phyloP scores from a whole-genome alignment of 2,329 filamentous ascomycete species.

The Chalara sp. region DNA sequence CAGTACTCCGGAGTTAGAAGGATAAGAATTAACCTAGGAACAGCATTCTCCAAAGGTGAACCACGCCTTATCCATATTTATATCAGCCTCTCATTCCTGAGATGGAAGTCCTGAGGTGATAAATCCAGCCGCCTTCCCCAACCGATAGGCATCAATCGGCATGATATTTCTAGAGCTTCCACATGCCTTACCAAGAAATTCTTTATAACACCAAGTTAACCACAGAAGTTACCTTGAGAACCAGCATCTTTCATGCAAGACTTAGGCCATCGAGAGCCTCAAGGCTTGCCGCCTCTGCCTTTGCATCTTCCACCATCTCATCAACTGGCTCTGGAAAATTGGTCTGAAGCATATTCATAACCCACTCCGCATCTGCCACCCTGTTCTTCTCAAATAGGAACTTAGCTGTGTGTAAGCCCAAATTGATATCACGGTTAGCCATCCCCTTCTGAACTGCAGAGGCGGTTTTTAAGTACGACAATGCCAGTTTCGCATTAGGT shows the following conservation, averaged over 20 bases:
- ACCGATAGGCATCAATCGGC: too few relatives aligned
- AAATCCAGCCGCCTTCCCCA: too few relatives aligned
- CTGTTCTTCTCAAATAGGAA: conserved; percentile 17
- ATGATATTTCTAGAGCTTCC: too few relatives aligned
- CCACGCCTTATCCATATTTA: too few relatives aligned
- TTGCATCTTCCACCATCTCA: conserved; percentile 10
- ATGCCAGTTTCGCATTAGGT: conserved; percentile 15
- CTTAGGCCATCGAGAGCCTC: conserved; percentile 17
- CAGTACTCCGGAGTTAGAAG: too few relatives aligned
- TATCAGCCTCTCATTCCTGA: too few relatives aligned
- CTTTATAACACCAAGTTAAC: too few relatives aligned
- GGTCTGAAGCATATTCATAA: conserved; percentile 20
- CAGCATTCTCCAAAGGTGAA: too few relatives aligned
- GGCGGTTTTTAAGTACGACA: conserved; percentile 10
- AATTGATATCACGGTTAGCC: conserved; percentile 6
- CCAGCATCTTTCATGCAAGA: conserved; percentile 7
- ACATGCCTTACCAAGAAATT: too few relatives aligned
- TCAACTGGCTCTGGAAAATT: conserved; percentile 18
- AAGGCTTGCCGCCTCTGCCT: conserved; percentile 20
- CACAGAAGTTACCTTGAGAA: too few relatives aligned
- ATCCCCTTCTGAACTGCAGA: not conserved
- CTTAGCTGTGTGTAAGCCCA: conserved; percentile 20
- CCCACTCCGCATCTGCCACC: conserved; percentile 17
- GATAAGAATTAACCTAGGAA: too few relatives aligned
- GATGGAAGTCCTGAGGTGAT: too few relatives aligned